Evolutionary conservation across 1,139 yeast species (phyloP).

Genomic region (Pichia sp.): DNA sequence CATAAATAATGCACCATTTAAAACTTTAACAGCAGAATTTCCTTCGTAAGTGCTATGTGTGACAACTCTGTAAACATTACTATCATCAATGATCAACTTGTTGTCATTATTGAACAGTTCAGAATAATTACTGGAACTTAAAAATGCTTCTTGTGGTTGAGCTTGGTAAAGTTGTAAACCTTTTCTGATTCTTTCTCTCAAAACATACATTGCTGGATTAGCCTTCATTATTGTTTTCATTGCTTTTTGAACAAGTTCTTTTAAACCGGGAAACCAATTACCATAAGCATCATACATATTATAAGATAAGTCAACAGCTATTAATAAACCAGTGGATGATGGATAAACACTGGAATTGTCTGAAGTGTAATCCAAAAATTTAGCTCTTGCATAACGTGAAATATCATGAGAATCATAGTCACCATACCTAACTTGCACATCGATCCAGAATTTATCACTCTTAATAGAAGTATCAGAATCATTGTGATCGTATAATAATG

Average conservation of each 20-base stretch:
- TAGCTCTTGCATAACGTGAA: constrained; percentile 88
- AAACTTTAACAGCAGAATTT: constrained; percentile 83
- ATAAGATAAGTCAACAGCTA: constrained; percentile 90
- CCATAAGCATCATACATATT: constrained; percentile 96
- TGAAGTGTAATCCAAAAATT: constrained; percentile 85
- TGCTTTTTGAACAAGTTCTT: constrained; percentile 83
- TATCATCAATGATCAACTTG: constrained; percentile 83
- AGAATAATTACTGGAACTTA: constrained; percentile 83
- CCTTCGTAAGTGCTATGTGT: constrained; percentile 93
- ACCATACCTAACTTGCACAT: constrained; percentile 91
- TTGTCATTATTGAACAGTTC: constrained; percentile 82
- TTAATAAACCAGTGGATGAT: constrained; percentile 85
- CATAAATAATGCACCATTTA: constrained; percentile 89
- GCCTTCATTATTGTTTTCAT: constrained; percentile 93
- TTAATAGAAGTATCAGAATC: constrained; percentile 45
- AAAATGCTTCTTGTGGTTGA: constrained; percentile 86
- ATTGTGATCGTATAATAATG: constrained; percentile 59
- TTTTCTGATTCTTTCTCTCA: constrained; percentile 89
- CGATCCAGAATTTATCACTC: constrained; percentile 85
- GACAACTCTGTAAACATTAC: constrained; percentile 89
- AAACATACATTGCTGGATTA: constrained; percentile 86
- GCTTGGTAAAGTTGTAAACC: constrained; percentile 91
- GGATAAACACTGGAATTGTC: constrained; percentile 86
- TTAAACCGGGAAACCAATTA: constrained; percentile 94
- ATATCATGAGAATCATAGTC: constrained; percentile 98